phyloP scores from a whole-genome alignment of 371 early-diverging fungal species.

The Synchytrium microbalum region DNA sequence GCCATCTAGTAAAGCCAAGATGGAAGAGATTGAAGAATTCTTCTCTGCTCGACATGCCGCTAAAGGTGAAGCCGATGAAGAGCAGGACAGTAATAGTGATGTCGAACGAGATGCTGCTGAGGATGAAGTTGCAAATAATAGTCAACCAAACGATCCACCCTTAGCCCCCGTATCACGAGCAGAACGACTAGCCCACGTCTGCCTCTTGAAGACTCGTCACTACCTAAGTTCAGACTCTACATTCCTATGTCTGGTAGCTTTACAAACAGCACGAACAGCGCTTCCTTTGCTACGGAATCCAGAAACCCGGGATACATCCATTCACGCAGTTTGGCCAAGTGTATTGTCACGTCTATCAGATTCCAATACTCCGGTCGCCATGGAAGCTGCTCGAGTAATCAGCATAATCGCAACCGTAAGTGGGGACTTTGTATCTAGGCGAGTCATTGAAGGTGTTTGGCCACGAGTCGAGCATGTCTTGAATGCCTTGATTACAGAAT shows the following conservation, averaged over 20 bases:
- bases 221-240: conserved; percentile 47
- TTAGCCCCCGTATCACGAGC: conserved; percentile 19
- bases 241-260: conserved; percentile 38
- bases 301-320: conserved; percentile 36
- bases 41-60: conserved; percentile 11
- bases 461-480: conserved; percentile 30
- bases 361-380: conserved; percentile 39
- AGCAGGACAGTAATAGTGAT: neutral
- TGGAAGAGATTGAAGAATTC: conserved; percentile 17
- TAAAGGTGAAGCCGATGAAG: conserved; percentile 11
- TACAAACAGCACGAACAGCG: conserved; percentile 34
- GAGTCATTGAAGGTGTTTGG: conserved; percentile 45
- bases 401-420: conserved; percentile 27
- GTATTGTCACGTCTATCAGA: conserved; percentile 43
- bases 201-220: conserved; percentile 39
- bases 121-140: conserved; percentile 6
- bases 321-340: conserved; percentile 49
- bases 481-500: neutral
- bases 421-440: conserved; percentile 41
- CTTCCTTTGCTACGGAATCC: conserved; percentile 28
- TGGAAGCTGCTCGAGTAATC: conserved; percentile 37
- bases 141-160: conserved; percentile 10
- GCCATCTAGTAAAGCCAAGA: neutral
- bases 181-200: conserved; percentile 33
- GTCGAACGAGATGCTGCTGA: conserved; percentile 6